Percentiles rank a stretch among this genome's conserved stretches.
Conservation (phyloP, 176 grass and related monocot genomes). For the Thinopyrum elongatum region DNA sequence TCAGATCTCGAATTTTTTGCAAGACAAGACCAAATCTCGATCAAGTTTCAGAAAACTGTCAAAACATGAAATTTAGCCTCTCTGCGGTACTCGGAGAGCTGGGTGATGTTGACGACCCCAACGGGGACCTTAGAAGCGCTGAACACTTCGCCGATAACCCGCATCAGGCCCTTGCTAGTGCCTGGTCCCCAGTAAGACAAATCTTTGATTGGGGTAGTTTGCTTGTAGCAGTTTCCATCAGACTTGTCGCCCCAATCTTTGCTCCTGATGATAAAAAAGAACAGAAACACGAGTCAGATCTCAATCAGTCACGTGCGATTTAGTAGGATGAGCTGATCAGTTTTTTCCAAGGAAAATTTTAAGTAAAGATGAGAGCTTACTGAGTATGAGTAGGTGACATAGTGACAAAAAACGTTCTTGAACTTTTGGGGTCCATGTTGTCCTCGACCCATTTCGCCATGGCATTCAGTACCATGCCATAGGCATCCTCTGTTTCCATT, state of each 20-base stretch:
- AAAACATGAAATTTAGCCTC: no score
- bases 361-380: conserved; percentile 35
- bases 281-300: not conserved
- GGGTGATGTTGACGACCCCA: conserved; percentile 79
- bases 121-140: conserved; percentile 41
- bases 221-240: conserved; percentile 88
- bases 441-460: conserved; percentile 80
- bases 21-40: no score
- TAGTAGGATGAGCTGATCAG: not conserved
- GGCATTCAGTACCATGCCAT: conserved; percentile 68
- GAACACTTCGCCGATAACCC: conserved; percentile 61
- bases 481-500: conserved; percentile 83
- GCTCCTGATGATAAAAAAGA: conserved; percentile 45
- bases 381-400: conserved; percentile 91
- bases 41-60: no score
- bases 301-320: not conserved
- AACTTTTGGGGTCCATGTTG: conserved; percentile 65
- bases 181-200: conserved; percentile 63
- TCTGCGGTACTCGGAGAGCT: conserved; percentile 93
- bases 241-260: conserved; percentile 83
- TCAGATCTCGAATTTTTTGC: no score
- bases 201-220: conserved; percentile 68
- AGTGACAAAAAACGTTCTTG: conserved; percentile 72
- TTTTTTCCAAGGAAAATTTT: no score
- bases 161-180: conserved; percentile 84